These are phyloP conservation scores for Neostapfia colusana DNA, from an alignment of 176 grass and related monocot species.

Conservation along the genomic window DNA sequence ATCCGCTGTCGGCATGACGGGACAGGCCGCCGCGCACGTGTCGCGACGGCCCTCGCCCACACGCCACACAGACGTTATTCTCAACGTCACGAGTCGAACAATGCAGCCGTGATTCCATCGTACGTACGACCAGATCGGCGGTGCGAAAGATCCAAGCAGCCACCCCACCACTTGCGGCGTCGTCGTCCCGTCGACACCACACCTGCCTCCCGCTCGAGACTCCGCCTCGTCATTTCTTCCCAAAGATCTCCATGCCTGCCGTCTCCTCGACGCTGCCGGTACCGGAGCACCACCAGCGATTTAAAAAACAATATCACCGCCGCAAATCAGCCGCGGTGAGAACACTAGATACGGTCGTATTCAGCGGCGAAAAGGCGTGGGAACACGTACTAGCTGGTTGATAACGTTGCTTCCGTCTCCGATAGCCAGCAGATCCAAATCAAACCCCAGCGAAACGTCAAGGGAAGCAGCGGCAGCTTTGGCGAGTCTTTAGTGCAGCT, in stretches of 20 bases:
- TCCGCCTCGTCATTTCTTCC: background rate
- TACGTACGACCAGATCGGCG: slow-evolving; percentile 27
- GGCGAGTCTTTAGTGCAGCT: background rate
- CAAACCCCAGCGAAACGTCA: background rate
- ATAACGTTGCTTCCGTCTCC: background rate
- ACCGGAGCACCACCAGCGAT: background rate
- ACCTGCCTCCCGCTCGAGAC: slow-evolving; percentile 13
- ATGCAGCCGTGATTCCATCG: slow-evolving; percentile 32
- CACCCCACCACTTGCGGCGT: background rate
- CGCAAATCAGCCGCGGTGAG: background rate
- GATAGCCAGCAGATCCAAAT: slow-evolving; percentile 6
- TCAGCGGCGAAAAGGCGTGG: background rate
- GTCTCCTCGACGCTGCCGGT: slow-evolving; percentile 1
- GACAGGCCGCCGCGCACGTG: slow-evolving; percentile 45
- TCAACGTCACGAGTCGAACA: slow-evolving; percentile 40
- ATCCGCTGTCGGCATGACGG: slow-evolving; percentile 17
- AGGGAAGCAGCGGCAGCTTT: background rate
- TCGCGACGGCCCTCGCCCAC: slow-evolving; percentile 26
- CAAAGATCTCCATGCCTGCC: slow-evolving; percentile 20
- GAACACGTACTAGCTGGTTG: background rate
- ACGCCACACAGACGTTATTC: slow-evolving; percentile 46
- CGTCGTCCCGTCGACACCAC: slow-evolving; percentile 38
- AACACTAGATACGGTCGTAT: background rate
- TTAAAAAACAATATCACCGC: slow-evolving; percentile 12
- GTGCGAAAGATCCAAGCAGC: slow-evolving; percentile 33